Evolutionary conservation across 202 grass and related monocot genomes (phyloP), one percentile per base, ranked within the genome.

Genomic region (Schoenoplectus tabernaemontani): DNA sequence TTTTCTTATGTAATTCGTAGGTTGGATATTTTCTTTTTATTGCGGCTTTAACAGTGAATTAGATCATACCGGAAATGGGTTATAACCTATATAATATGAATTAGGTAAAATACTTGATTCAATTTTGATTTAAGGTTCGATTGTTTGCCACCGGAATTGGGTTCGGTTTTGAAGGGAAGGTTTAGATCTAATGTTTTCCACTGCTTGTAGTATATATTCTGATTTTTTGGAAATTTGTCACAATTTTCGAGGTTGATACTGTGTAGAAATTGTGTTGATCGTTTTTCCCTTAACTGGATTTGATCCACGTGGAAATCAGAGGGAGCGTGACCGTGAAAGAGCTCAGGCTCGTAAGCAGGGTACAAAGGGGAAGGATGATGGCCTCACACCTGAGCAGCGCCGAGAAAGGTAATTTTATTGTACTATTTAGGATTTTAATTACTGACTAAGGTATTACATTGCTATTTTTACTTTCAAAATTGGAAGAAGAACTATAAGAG

Each of bases 341-440:
- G 86, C 93, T 19, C 78, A 84, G 63, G 87, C 85, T 68, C 81
- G 85, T 48, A 93, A 90, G 48, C 13, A 54, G n/a, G 78, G 74
- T 56, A 15, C 0, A 38, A 90, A 90, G 83, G 65, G 32, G 0
- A 7, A 64, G 12, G 7, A 64, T 61, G 93, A 96, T 64, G 86
- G 86, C 9, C 87, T 92, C 37, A 96, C 87, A 42, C 87, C 93
- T 22, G 93, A 96, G 86, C 93, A 96, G 87, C 90, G 93, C 36
- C 86, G 90, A 39, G 93, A 96, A 85, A 90, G 90, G 83, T 93
- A 43, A 41, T 11, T 43, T 50, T n/a, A 9, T 57, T 20, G 11
- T 77, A 41, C 2, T 10, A 9, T 42, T 1, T 8, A 33, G 30
- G 59, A 4, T 64, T n/a, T n/a, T n/a, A n/a, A n/a, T n/a, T n/a